Conservation (phyloP, 1,139 yeast genomes). For the Geotrichum candidum region DNA sequence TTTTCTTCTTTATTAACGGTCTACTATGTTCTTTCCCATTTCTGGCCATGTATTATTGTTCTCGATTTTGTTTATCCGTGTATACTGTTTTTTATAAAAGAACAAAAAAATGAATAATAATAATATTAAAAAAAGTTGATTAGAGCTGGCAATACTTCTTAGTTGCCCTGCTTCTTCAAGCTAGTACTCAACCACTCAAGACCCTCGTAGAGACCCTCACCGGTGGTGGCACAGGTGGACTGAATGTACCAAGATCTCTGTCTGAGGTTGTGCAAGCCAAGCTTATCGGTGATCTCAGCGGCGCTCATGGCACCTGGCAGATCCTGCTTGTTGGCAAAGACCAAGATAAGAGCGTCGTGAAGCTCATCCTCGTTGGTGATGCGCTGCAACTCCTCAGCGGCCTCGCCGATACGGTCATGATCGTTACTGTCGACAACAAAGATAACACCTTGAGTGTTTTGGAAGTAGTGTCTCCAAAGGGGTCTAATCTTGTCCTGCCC, state of each 20-base stretch:
- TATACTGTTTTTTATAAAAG: neutral
- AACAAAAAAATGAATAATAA: neutral
- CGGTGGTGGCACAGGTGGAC: constrained; percentile 91
- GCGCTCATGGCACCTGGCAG: constrained; percentile 95
- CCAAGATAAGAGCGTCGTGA: constrained; percentile 76
- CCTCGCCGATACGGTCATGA: constrained; percentile 89
- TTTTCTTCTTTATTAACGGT: neutral
- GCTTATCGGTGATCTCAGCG: constrained; percentile 87
- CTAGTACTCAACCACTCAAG: constrained; percentile 56
- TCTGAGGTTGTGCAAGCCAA: constrained; percentile 86
- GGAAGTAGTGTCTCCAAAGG: constrained; percentile 92
- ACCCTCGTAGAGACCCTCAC: constrained; percentile 93
- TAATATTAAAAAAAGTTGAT: neutral
- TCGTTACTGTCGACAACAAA: constrained; percentile 91
- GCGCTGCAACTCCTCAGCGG: constrained; percentile 89
- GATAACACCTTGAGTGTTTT: constrained; percentile 89
- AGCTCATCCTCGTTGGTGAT: constrained; percentile 92
- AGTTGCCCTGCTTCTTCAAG: constrained; percentile 51
- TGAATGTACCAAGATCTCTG: constrained; percentile 95
- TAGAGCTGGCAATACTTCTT: neutral
- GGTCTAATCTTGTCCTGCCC: constrained; percentile 96
- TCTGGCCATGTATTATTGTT: neutral
- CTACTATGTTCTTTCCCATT: neutral
- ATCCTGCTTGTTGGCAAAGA: constrained; percentile 79
- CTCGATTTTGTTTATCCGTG: neutral